Conservation (phyloP, 768 basidiomycete species). For the Termitomyces sp. region DNA sequence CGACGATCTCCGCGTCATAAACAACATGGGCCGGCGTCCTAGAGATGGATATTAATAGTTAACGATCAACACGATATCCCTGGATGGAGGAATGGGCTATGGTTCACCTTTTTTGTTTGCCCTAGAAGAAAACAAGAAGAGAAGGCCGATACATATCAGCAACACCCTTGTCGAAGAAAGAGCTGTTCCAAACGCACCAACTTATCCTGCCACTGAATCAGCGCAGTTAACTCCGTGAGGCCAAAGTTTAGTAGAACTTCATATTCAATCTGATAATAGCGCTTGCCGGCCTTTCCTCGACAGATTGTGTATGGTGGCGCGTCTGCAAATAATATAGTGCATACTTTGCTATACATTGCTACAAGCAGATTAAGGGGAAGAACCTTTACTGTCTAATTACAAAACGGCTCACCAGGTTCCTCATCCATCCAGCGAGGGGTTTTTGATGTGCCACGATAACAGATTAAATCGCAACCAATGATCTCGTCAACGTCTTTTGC, state of each 20-base stretch:
- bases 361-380: neutral
- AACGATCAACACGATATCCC: neutral
- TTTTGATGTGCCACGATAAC: conserved; percentile 10
- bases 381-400: neutral
- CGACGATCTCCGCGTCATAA: conserved; percentile 5
- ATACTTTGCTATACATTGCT: conserved; percentile 17
- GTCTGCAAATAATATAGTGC: conserved; percentile 13
- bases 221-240: conserved; percentile 48
- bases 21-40: conserved; percentile 11
- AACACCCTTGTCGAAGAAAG: neutral
- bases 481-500: neutral
- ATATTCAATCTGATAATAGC: conserved; percentile 28
- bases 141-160: neutral
- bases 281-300: neutral
- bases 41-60: neutral
- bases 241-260: conserved; percentile 49
- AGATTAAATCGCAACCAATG: conserved; percentile 9
- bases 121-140: neutral
- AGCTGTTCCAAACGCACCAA: conserved; percentile 29
- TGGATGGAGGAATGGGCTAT: neutral
- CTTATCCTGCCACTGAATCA: conserved; percentile 48
- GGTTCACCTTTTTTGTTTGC: neutral
- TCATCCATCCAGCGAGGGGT: conserved; percentile 21
- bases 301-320: conserved; percentile 6
- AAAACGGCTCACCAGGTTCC: conserved; percentile 14